phyloP scores from a whole-genome alignment of 2,329 filamentous ascomycete genomes.

The Scytalidium lignicola region DNA sequence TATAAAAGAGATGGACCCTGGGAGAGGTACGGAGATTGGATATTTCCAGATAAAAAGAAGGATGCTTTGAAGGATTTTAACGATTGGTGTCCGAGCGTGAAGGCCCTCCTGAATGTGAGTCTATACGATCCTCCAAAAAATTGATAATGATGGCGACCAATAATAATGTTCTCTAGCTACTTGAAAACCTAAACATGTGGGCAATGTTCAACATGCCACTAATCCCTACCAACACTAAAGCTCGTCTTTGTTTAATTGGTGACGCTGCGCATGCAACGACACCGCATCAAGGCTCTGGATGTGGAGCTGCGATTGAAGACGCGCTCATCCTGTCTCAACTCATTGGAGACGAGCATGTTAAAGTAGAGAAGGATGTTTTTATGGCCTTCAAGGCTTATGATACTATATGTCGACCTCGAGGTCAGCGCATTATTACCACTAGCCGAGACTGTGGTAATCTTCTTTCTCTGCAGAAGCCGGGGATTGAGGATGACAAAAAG shows the following conservation, averaged over 20 bases:
- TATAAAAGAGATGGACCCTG: constrained; percentile 27
- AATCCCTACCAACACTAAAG: constrained; percentile 35
- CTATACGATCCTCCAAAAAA: not conserved
- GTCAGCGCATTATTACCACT: constrained; percentile 24
- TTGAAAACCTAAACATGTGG: constrained; percentile 43
- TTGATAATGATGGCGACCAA: no score
- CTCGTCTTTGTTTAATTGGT: constrained; percentile 46
- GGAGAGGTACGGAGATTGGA: constrained; percentile 32
- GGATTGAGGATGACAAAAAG: constrained; percentile 26
- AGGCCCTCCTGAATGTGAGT: constrained; percentile 26
- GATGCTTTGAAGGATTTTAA: constrained; percentile 33
- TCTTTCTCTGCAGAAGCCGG: constrained; percentile 23
- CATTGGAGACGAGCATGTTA: constrained; percentile 33
- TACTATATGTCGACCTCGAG: constrained; percentile 34
- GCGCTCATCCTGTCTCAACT: constrained; percentile 38
- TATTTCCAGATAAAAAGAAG: constrained; percentile 31
- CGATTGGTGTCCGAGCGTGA: constrained; percentile 32
- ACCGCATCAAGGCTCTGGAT: constrained; percentile 55
- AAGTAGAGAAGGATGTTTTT: constrained; percentile 29
- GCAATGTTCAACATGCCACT: constrained; percentile 42
- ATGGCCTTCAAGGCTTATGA: constrained; percentile 49
- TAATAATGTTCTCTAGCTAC: constrained; percentile 24
- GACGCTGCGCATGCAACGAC: constrained; percentile 60
- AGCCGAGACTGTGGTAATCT: constrained; percentile 35
- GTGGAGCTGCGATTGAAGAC: constrained; percentile 54